A percentile compares a stretch with the other conserved stretches of the same genome.
Evolutionary conservation across 2,329 filamentous ascomycete genomes (phyloP).

Genomic region (Aureobasidium sp.): DNA sequence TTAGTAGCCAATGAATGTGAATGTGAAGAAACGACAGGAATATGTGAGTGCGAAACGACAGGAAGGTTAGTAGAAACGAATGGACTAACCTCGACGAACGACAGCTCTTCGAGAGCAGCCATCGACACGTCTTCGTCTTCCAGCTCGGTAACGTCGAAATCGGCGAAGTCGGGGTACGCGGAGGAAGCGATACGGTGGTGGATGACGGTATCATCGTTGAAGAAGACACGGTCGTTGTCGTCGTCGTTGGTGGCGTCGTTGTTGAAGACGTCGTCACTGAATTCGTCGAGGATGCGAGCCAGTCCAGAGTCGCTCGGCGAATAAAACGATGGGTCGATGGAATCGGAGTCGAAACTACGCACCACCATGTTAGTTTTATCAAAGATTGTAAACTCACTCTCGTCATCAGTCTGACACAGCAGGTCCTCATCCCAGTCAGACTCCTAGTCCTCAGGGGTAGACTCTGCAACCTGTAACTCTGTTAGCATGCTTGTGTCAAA

Average conservation of each 20-base stretch:
- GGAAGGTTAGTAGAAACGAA: background rate
- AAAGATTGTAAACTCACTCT: background rate
- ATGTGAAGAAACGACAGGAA: too few relatives aligned
- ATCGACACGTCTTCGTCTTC: background rate
- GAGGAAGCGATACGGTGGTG: background rate
- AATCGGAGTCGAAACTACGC: background rate
- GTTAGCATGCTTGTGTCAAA: background rate
- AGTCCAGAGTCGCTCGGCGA: background rate
- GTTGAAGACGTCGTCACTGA: background rate
- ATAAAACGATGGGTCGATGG: background rate
- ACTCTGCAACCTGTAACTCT: background rate
- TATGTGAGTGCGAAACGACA: background rate
- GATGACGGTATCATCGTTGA: background rate
- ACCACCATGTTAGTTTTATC: background rate
- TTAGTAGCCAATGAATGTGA: background rate
- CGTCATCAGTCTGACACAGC: background rate
- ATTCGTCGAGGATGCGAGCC: background rate
- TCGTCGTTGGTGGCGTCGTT: background rate
- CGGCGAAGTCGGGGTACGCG: background rate
- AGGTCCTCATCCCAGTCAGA: slow-evolving; percentile 4
- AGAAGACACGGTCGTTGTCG: background rate
- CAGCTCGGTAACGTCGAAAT: background rate
- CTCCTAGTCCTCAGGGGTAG: background rate
- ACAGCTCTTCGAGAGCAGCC: background rate
- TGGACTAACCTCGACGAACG: background rate